Evolutionary conservation across 768 basidiomycete genomes (phyloP).

Genomic region (Boletus reticulatus): DNA sequence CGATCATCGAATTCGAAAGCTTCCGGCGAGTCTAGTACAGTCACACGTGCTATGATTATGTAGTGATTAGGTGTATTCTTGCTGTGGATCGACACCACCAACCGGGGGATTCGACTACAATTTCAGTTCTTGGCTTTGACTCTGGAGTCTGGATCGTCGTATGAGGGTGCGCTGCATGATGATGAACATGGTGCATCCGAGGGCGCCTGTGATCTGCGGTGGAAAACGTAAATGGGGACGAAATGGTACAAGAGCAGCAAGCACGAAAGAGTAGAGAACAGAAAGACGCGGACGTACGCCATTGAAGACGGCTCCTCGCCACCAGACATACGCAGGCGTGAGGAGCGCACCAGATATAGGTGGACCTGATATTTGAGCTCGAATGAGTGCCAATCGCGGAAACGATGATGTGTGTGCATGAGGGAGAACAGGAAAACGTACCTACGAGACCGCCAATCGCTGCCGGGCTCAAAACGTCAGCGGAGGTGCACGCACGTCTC

Average conservation of each 20-base stretch:
- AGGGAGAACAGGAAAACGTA: not conserved
- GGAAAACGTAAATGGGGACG: not conserved
- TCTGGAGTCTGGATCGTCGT: constrained; percentile 4
- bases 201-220: constrained; percentile 15
- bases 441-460: constrained; percentile 25
- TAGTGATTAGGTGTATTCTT: not conserved
- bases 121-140: not conserved
- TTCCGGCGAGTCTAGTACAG: too few relatives aligned
- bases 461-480: not conserved
- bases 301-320: constrained; percentile 54
- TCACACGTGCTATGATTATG: too few relatives aligned
- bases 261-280: too few relatives aligned
- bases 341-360: constrained; percentile 60
- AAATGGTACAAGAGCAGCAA: too few relatives aligned
- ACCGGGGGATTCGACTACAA: not conserved
- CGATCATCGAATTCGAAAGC: too few relatives aligned
- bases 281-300: constrained; percentile 32
- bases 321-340: constrained; percentile 52
- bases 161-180: constrained; percentile 26
- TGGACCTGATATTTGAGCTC: constrained; percentile 32
- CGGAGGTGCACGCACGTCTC: too few relatives aligned
- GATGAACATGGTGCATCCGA: constrained; percentile 27
- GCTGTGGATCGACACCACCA: not conserved
- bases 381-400: not conserved
- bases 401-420: not conserved